These are phyloP conservation scores for Boletus subparvulus DNA, from an alignment of 768 basidiomycete species.

Conservation along the genomic window DNA sequence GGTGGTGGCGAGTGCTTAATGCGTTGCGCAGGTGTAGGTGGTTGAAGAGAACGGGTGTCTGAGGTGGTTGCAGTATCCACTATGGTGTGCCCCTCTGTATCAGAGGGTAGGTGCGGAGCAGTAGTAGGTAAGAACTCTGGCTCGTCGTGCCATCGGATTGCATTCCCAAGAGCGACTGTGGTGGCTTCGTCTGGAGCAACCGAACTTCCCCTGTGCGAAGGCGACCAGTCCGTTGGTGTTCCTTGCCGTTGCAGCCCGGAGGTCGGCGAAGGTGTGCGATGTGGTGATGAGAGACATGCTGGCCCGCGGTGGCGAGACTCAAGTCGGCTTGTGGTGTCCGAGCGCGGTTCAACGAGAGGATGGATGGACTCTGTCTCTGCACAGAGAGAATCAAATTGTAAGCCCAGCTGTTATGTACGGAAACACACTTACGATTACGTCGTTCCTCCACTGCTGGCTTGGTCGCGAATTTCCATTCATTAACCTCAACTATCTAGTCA, in stretches of 20 bases:
- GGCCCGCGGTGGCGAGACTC: not conserved
- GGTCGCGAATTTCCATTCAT: conserved; percentile 15
- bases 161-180: not conserved
- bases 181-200: not conserved
- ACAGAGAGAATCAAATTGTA: not conserved
- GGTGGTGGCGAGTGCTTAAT: conserved; percentile 4
- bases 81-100: conserved; percentile 14
- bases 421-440: conserved; percentile 11
- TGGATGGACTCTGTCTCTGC: conserved; percentile 4
- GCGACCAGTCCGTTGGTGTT: conserved; percentile 35
- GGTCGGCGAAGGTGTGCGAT: conserved; percentile 9
- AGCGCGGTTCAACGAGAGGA: not conserved
- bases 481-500: conserved; percentile 9
- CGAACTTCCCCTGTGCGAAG: conserved; percentile 23
- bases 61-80: not conserved
- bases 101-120: not conserved
- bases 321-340: not conserved
- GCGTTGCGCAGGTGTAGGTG: conserved; percentile 33
- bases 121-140: not conserved
- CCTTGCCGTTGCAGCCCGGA: conserved; percentile 13
- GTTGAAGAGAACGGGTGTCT: conserved; percentile 18
- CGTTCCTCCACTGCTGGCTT: conserved; percentile 10
- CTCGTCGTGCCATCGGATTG: conserved; percentile 1
- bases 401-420: not conserved
- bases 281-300: not conserved